phyloP scores from a whole-genome alignment of 2,329 filamentous ascomycete species.

The Penicillium sp. region DNA sequence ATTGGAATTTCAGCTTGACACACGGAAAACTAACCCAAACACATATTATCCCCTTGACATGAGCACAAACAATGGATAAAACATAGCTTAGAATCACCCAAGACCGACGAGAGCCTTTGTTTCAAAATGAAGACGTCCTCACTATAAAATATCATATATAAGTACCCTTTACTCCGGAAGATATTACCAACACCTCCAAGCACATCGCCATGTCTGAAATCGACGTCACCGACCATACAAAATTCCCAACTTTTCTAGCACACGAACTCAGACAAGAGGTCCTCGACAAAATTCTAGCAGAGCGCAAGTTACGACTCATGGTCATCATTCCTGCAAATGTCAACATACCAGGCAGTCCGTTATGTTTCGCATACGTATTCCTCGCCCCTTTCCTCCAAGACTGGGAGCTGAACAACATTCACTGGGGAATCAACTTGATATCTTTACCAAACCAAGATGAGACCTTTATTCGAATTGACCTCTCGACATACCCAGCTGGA shows the following conservation, averaged over 20 bases:
- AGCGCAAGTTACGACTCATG: not conserved
- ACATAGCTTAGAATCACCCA: too few relatives aligned
- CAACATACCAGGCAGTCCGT: not conserved
- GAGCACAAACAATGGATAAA: not conserved
- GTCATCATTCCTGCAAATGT: not conserved
- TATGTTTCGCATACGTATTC: not conserved
- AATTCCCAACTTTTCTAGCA: too few relatives aligned
- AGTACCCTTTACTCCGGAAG: too few relatives aligned
- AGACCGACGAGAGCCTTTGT: too few relatives aligned
- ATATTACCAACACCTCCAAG: too few relatives aligned
- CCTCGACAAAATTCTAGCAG: not conserved
- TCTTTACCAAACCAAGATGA: not conserved
- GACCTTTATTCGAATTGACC: not conserved
- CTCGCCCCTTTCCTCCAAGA: not conserved
- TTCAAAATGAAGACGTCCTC: too few relatives aligned
- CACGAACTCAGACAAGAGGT: not conserved
- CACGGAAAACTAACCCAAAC: too few relatives aligned
- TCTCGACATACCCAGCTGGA: not conserved
- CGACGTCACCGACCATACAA: too few relatives aligned
- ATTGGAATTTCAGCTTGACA: too few relatives aligned
- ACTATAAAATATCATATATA: too few relatives aligned
- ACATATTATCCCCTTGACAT: not conserved
- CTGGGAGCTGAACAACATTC: not conserved
- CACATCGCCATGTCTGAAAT: not conserved
- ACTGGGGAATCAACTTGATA: not conserved